Percentiles rank a stretch among this genome's conserved stretches.
These are phyloP conservation scores for Ocimum tenuiflorum DNA, from an alignment of 257 asterid species.

Conservation along the genomic window DNA sequence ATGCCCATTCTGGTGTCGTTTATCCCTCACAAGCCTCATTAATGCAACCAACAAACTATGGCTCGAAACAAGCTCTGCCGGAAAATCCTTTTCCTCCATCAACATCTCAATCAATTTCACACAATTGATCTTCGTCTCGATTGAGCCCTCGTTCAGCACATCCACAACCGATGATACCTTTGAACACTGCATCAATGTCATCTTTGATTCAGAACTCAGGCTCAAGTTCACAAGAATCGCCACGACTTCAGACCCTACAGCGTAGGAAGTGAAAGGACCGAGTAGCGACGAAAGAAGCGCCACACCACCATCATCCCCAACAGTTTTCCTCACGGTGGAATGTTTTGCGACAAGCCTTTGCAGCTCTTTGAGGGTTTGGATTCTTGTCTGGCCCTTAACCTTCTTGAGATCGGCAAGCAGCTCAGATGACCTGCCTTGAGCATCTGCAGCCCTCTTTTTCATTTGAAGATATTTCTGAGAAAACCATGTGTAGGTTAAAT, in stretches of 20 bases:
- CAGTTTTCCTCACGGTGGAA: constrained; percentile 45
- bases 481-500: constrained; percentile 59
- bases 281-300: constrained; percentile 43
- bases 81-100: constrained; percentile 48
- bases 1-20: constrained; percentile 43
- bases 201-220: constrained; percentile 39
- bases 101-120: constrained; percentile 44
- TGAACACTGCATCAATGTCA: constrained; percentile 55
- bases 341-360: constrained; percentile 36
- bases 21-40: constrained; percentile 59
- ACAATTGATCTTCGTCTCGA: constrained; percentile 65
- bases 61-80: constrained; percentile 41
- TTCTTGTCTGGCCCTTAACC: constrained; percentile 60
- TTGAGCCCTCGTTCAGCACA: constrained; percentile 59
- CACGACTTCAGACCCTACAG: constrained; percentile 58
- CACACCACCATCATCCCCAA: constrained; percentile 50
- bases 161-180: constrained; percentile 61
- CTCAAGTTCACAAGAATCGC: constrained; percentile 57
- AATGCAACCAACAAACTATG: constrained; percentile 66
- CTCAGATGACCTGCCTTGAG: constrained; percentile 67
- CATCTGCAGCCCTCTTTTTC: constrained; percentile 72
- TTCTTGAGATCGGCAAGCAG: constrained; percentile 47
- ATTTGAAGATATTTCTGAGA: constrained; percentile 63
- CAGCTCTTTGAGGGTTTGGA: constrained; percentile 57
- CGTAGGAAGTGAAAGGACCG: constrained; percentile 60